These are phyloP conservation scores for Yamadazyma sp. DNA, from an alignment of 1,139 yeast genomes.

Conservation along the genomic window DNA sequence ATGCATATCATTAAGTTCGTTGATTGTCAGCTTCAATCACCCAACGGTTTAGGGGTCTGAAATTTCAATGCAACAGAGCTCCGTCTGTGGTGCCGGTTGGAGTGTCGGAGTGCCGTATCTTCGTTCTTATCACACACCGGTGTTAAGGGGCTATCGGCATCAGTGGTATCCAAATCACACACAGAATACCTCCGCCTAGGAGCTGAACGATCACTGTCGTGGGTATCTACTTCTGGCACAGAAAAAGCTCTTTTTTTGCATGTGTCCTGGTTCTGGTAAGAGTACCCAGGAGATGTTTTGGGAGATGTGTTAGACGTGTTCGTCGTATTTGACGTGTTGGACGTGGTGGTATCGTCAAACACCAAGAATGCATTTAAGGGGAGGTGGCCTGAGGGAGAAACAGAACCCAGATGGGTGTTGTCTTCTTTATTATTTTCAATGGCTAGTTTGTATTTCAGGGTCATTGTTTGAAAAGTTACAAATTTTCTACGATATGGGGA, in stretches of 20 bases:
- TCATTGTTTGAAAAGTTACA: not conserved
- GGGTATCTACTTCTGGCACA: too few species aligned
- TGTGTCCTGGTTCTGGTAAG: too few species aligned
- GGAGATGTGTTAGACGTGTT: too few species aligned
- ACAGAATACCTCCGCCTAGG: constrained; percentile 13
- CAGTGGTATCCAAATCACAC: constrained; percentile 15
- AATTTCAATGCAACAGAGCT: constrained; percentile 34
- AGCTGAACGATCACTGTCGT: too few species aligned
- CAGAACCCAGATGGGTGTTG: not conserved
- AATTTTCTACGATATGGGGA: not conserved
- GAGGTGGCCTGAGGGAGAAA: constrained; percentile 7
- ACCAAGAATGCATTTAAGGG: constrained; percentile 32
- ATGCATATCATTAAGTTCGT: not conserved
- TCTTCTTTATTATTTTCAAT: constrained; percentile 1
- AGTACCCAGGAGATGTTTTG: too few species aligned
- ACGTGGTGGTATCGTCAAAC: constrained; percentile 7
- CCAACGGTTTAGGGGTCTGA: constrained; percentile 19
- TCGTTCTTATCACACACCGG: constrained; percentile 6
- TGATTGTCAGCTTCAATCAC: not conserved
- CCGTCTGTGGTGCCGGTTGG: constrained; percentile 25
- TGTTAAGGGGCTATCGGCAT: constrained; percentile 8
- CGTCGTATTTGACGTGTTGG: too few species aligned
- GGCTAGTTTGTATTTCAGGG: constrained; percentile 7
- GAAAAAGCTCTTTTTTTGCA: too few species aligned
- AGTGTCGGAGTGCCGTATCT: not conserved